Conservation (phyloP, 345 rosid genomes). For the Eucalyptus pauciflora region DNA sequence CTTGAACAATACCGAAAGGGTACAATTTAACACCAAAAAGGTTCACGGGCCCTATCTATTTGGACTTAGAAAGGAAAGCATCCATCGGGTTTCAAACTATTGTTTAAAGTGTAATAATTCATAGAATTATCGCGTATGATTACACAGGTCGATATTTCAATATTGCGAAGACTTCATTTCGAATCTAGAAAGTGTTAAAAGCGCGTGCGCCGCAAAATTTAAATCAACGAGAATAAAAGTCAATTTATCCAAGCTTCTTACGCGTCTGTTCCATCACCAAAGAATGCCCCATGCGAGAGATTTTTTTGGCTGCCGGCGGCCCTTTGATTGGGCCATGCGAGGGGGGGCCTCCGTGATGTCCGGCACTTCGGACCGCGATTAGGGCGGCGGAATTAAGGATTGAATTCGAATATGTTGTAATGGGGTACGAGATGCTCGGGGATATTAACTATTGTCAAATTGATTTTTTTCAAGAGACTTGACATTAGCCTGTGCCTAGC, state of each 20-base stretch:
- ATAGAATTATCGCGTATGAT: no score
- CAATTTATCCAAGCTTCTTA: background rate
- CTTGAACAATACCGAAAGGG: background rate
- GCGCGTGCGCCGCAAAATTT: rapidly evolving
- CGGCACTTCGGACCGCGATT: background rate
- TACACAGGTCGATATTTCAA: background rate
- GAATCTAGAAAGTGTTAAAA: background rate
- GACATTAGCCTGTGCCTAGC: no score
- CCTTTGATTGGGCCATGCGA: background rate
- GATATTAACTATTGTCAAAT: no score
- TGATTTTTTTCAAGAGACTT: no score
- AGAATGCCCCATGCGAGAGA: background rate
- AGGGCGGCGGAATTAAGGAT: background rate
- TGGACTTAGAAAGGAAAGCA: background rate
- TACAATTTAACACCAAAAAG: background rate
- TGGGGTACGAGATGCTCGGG: no score
- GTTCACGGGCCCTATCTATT: background rate
- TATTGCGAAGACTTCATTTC: rapidly evolving
- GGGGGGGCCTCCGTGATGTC: background rate
- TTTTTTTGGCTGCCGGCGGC: background rate
- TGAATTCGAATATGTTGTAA: background rate
- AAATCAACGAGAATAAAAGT: background rate
- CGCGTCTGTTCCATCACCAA: background rate
- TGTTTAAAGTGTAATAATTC: background rate
- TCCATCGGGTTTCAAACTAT: background rate